Evolutionary conservation across 2,329 filamentous ascomycete genomes (phyloP), one percentile per base, ranked within the genome.

Genomic region (Cordyceps militaris): DNA sequence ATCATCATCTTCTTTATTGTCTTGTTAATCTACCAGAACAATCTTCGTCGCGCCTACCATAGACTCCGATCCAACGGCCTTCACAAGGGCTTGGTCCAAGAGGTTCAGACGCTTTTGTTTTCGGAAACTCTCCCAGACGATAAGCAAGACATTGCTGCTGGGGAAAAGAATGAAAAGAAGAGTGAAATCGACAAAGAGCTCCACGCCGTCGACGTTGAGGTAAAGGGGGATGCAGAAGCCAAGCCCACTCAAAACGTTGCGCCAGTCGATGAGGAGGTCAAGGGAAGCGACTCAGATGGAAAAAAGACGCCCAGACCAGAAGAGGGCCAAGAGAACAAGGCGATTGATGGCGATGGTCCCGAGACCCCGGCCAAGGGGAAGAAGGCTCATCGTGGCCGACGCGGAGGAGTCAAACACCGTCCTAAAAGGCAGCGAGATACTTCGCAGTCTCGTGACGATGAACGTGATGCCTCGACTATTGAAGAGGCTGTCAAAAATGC

Each of bases 361-460:
- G 66, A 67, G 46, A 55, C 65, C 53, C 55, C 67, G 11, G 68
- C 67, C 2, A 86, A 85, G 16, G 85, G 84, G 70, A 87, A 84
- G 67, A 89, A 87, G 68, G 79, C 82, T 0, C 86, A 88, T 57
- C 79, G 88, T 57, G 88, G 88, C 4, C 79, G 83, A n/a, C 81
- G 88, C 49, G 88, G 87, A 23, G 88, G 88, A 2, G 80, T 82
- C 19, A 86, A 87, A 67, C 84, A 87, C 60, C 81, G 83, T 61
- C 85, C 82, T 62, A 78, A 76, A 14, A 78, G 79, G 57, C 75
- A 76, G 46, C 80, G 82, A 60, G 77, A 84, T 14, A 71, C 73
- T 2, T 80, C 80, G 0, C 73, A 75, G 51, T 78, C 76, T 3
- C 73, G 76, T 16, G 77, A 75, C 11, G 81, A 82, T 46, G 78